Evolutionary conservation across 495 filamentous ascomycete genomes (phyloP), one percentile per base, ranked within the genome.

Genomic region (Aspergillus sparsus): DNA sequence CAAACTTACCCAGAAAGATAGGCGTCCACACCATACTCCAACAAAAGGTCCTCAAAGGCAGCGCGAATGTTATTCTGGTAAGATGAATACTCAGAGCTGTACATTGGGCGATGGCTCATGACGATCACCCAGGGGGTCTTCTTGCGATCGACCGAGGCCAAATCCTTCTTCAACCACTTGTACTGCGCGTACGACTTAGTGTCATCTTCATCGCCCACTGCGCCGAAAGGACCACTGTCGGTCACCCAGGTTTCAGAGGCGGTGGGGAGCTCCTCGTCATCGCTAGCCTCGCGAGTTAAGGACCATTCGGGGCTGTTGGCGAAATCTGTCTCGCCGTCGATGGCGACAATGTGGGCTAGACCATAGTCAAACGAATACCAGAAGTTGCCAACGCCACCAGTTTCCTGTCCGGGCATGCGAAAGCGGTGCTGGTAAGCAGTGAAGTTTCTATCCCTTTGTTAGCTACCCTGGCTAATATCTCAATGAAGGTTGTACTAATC

Each of bases 301-400:
- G 74, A 70, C 68, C 66, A 77, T 42, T 77, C 74, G 21, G 74
- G 73, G 58, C 73, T 74, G 58, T 77, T 59, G 57, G 73, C 76
- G 51, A 77, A 76, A 62, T 83, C 81, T 52, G 82, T 83, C 60
- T 83, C 78, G 4, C 74, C 80, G 70, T 82, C 68, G 55, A 82
- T 65, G 66, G 75, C 72, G 49, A 78, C 63, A 55, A 76, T 74
- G 65, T 84, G 81, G 13, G 74, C 68, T 71, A 82, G 75, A 46
- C 81, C 81, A 68, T 80, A 76, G 64, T 84, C 79, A 66, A 83
- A 84, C 7, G 80, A 83, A 68, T 80, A 84, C 82, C 82, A 84
- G 71, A 84, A 84, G 69, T 80, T 81, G 2, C 75, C 73, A 10
- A 80, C 76, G 4, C 74, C 79, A 0, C 76, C 79, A 0, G 71